phyloP scores from a whole-genome alignment of 2,329 filamentous ascomycete species.

The Exophiala lecanii-corni region DNA sequence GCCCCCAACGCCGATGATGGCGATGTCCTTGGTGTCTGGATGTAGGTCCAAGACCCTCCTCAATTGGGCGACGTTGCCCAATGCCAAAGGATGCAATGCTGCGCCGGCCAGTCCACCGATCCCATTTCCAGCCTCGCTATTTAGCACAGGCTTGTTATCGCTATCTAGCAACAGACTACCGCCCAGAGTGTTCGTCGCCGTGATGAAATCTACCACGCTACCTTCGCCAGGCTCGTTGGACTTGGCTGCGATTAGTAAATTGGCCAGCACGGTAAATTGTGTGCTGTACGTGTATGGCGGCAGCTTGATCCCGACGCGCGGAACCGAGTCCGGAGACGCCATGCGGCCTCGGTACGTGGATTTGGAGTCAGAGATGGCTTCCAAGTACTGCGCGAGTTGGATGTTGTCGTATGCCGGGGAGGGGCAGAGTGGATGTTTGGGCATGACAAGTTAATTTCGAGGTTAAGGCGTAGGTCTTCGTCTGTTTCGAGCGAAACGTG shows the following conservation, averaged over 20 bases:
- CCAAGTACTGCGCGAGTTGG: slow-evolving; percentile 54
- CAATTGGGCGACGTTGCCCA: slow-evolving; percentile 73
- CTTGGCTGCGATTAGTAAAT: slow-evolving; percentile 41
- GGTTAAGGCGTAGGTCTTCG: slow-evolving; percentile 50
- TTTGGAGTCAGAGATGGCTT: slow-evolving; percentile 38
- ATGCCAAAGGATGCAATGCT: slow-evolving; percentile 65
- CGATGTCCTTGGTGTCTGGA: slow-evolving; percentile 48
- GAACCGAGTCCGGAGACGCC: slow-evolving; percentile 33
- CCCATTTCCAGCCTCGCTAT: slow-evolving; percentile 51
- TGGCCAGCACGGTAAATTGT: slow-evolving; percentile 57
- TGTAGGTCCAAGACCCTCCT: slow-evolving; percentile 53
- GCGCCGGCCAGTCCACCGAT: slow-evolving; percentile 70
- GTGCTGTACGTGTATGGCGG: slow-evolving; percentile 69
- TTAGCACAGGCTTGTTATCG: slow-evolving; percentile 36
- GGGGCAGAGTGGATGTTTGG: slow-evolving; percentile 67
- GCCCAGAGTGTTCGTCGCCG: slow-evolving; percentile 70
- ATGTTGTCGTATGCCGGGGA: slow-evolving; percentile 64
- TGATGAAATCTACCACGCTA: slow-evolving; percentile 53
- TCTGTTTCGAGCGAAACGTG: too few species aligned
- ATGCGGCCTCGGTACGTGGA: slow-evolving; percentile 23
- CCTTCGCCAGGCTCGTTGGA: slow-evolving; percentile 23
- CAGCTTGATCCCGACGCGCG: slow-evolving; percentile 64
- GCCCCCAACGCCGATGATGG: slow-evolving; percentile 68
- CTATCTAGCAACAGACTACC: slow-evolving; percentile 56
- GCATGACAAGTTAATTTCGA: slow-evolving; percentile 75